These are phyloP conservation scores for Pythium brachiatum DNA, from an alignment of 352 stramenopile species.

Conservation along the genomic window DNA sequence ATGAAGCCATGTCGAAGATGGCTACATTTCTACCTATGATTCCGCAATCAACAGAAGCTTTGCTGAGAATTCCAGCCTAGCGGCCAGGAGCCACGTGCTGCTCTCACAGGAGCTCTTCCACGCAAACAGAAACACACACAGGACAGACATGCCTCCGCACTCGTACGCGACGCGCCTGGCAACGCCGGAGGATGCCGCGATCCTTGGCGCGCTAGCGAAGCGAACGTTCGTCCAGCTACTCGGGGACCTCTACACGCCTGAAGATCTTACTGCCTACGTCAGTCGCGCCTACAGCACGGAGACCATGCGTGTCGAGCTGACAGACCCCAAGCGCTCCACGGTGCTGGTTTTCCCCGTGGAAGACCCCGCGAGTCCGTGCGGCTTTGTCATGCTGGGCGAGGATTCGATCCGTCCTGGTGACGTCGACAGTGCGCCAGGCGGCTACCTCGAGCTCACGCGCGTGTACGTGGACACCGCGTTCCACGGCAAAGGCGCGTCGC, in stretches of 20 bases:
- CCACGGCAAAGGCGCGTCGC: constrained; percentile 29
- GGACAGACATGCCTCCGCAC: background rate
- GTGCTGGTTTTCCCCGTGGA: constrained; percentile 25
- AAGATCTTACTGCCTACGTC: constrained; percentile 23
- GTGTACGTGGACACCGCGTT: constrained; percentile 30
- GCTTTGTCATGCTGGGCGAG: constrained; percentile 29
- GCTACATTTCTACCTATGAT: too few species aligned
- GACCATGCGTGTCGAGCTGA: constrained; percentile 22
- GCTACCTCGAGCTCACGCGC: constrained; percentile 34
- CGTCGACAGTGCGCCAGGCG: background rate
- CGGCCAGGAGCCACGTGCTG: too few species aligned
- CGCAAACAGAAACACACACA: too few species aligned
- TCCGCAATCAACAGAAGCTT: too few species aligned
- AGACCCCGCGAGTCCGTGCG: constrained; percentile 8
- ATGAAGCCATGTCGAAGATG: too few species aligned
- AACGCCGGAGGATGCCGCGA: constrained; percentile 16
- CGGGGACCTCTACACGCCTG: constrained; percentile 14
- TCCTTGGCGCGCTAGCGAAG: constrained; percentile 24
- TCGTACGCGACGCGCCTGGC: constrained; percentile 16
- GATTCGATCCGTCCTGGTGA: constrained; percentile 26
- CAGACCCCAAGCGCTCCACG: constrained; percentile 22
- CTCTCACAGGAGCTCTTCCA: too few species aligned
- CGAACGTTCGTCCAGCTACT: constrained; percentile 30
- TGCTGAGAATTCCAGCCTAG: too few species aligned
- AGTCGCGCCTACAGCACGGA: constrained; percentile 19